phyloP scores from a whole-genome alignment of 331 rosid genomes.

The Stylosanthes scabra region DNA sequence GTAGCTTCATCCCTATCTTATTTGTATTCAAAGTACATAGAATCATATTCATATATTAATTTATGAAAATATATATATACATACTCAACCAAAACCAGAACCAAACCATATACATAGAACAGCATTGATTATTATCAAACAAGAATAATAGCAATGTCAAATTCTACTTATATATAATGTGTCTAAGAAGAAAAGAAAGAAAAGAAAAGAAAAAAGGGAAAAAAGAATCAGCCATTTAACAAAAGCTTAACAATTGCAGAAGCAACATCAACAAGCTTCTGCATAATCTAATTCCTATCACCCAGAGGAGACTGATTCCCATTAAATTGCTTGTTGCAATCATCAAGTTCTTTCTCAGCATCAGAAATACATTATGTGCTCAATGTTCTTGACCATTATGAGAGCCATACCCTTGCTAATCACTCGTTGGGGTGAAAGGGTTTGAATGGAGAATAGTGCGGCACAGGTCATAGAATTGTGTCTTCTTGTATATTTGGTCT shows the following conservation, averaged over 20 bases:
- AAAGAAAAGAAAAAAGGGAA: neutral
- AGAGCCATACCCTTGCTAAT: too few species aligned
- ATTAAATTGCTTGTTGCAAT: slow-evolving; percentile 63
- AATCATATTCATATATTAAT: too few species aligned
- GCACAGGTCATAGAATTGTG: too few species aligned
- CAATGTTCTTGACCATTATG: too few species aligned
- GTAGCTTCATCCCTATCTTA: too few species aligned
- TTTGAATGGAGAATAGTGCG: too few species aligned
- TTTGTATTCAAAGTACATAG: too few species aligned
- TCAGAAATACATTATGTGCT: slow-evolving; percentile 70
- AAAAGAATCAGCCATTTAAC: slow-evolving; percentile 46
- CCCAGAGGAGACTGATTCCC: slow-evolving; percentile 52
- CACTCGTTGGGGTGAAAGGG: too few species aligned
- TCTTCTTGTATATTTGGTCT: too few species aligned
- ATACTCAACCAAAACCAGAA: too few species aligned
- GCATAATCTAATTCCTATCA: slow-evolving; percentile 57
- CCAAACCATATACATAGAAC: neutral
- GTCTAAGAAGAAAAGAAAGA: neutral
- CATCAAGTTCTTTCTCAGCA: slow-evolving; percentile 60
- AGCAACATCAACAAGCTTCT: slow-evolving; percentile 63
- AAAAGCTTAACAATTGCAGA: slow-evolving; percentile 61
- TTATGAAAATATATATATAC: slow-evolving; percentile 23
- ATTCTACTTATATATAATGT: neutral
- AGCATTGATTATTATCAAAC: slow-evolving; percentile 22
- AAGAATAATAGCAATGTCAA: slow-evolving; percentile 12